Evolutionary conservation across 2,329 filamentous ascomycete species (phyloP), one percentile per base, ranked within the genome.

Genomic region (Fusarium gaditjirri): DNA sequence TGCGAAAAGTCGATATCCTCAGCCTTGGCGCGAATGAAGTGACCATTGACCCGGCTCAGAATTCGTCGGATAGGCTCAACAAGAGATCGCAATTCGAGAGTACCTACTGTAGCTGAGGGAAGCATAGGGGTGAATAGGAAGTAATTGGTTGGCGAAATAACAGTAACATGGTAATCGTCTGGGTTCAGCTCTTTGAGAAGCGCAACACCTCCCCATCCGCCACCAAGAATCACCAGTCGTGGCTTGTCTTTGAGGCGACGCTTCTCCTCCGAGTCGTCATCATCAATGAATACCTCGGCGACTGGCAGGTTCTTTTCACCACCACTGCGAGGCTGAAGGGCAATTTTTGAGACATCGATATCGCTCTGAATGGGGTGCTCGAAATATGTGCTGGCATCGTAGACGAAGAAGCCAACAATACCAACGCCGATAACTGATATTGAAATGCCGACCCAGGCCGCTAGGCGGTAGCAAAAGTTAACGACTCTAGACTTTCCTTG

Each of bases 111-210:
- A 12, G 96, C 97, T 38, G 94, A 97, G 4, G 96, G 96, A 46
- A 99, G 86, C 95, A 99, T 98, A 2, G 96, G 96, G 4, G 96
- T 99, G 82, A 99, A 99, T 36, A 99, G 84, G 83, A 99, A 99
- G 84, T 98, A 97, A 78, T 98, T 98, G 39, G 93, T 93, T 0
- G 96, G 95, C 17, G 94, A 97, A 46, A 99, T 92, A 42, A 99
- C 92, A 8, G 95, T 98, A 74, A 99, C 92, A 81, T 99, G 95
- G 80, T 98, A 99, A 76, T 98, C 94, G 17, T 95, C 94, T 0
- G 94, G 92, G 70, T 95, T 93, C 70, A 99, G 83, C 70, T 94
- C 92, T 84, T 99, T 99, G 75, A 99, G 84, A 65, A 99, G 84
- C 8, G 95, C 94, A 68, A 99, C 93, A 77, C 94, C 94, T 59